A percentile compares a stretch with the other conserved stretches of the same genome.
These are phyloP conservation scores for Dryadomyces sulphureus DNA, from an alignment of 2,329 filamentous ascomycete genomes.

Conservation along the genomic window DNA sequence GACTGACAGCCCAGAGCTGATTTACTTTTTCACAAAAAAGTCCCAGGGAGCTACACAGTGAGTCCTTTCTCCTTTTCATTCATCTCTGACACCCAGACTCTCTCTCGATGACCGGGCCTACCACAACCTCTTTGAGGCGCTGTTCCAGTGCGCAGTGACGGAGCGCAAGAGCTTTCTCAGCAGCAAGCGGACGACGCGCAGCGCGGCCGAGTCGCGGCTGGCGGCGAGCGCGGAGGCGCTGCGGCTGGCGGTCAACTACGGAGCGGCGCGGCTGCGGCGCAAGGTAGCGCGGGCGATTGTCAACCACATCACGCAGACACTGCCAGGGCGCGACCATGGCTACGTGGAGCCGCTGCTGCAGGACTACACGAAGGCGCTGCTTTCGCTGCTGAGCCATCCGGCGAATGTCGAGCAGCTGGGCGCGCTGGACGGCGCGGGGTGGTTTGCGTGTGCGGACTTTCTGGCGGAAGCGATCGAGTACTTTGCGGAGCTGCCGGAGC, in stretches of 20 bases:
- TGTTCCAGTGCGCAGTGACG: conserved; percentile 54
- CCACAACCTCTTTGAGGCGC: conserved; percentile 62
- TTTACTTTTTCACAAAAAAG: conserved; percentile 11
- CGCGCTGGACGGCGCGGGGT: conserved; percentile 38
- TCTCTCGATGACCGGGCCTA: conserved; percentile 60
- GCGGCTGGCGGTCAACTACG: conserved; percentile 55
- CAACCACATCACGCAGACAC: conserved; percentile 65
- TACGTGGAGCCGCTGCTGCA: conserved; percentile 55
- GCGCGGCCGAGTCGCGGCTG: conserved; percentile 41
- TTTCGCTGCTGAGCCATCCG: conserved; percentile 53
- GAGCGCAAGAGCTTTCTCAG: conserved; percentile 54
- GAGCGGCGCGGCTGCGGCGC: conserved; percentile 49
- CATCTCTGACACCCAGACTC: not conserved
- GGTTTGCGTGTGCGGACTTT: conserved; percentile 57
- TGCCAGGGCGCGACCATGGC: conserved; percentile 44
- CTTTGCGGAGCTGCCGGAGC: conserved; percentile 28
- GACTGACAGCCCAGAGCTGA: conserved; percentile 8
- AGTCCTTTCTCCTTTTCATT: not conserved
- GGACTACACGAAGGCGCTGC: conserved; percentile 67
- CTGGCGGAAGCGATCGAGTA: conserved; percentile 47
- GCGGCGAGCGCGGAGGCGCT: conserved; percentile 56
- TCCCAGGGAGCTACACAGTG: conserved; percentile 11
- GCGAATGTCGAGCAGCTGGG: conserved; percentile 71
- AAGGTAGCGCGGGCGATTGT: conserved; percentile 70
- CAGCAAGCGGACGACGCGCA: conserved; percentile 29